Evolutionary conservation across 208 protist genomes (phyloP).

Genomic region (Trypanosoma congolense): DNA sequence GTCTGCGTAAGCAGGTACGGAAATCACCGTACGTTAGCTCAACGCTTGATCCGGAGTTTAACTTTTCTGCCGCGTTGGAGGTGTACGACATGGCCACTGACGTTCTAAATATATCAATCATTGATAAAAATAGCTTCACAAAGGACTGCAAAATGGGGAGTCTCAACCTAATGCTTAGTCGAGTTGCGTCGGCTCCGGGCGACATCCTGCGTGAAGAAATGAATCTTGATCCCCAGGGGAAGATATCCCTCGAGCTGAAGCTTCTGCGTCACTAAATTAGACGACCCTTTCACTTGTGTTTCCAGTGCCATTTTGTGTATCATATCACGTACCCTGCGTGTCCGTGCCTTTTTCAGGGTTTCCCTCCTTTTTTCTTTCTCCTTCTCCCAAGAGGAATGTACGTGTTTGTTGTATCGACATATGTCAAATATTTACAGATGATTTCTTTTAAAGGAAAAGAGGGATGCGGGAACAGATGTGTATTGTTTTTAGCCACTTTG

Average conservation of each 20-base stretch:
- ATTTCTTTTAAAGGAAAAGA: too few species aligned
- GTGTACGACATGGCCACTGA: slow-evolving; percentile 38
- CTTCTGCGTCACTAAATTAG: slow-evolving; percentile 31
- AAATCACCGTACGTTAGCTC: slow-evolving; percentile 38
- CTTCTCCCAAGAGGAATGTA: too few species aligned
- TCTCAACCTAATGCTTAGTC: slow-evolving; percentile 31
- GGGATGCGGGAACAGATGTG: too few species aligned
- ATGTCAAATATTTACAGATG: too few species aligned
- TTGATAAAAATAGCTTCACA: slow-evolving; percentile 62
- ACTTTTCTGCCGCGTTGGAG: slow-evolving; percentile 54
- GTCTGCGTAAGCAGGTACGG: slow-evolving; percentile 30
- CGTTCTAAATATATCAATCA: slow-evolving; percentile 37
- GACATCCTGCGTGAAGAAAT: slow-evolving; percentile 36
- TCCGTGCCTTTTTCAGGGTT: too few species aligned
- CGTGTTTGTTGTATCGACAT: too few species aligned
- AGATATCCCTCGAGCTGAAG: slow-evolving; percentile 29
- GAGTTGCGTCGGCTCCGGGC: slow-evolving; percentile 14
- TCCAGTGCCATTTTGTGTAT: too few species aligned
- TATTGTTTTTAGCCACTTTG: too few species aligned
- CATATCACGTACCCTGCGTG: too few species aligned
- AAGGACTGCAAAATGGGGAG: slow-evolving; percentile 63
- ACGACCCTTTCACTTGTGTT: background rate
- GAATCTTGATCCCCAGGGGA: slow-evolving; percentile 53
- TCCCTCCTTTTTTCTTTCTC: too few species aligned
- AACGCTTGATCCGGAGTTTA: slow-evolving; percentile 59